Base-by-base conservation (phyloP, 2,329 filamentous ascomycete genomes). In the Penicillium sp. region DNA sequence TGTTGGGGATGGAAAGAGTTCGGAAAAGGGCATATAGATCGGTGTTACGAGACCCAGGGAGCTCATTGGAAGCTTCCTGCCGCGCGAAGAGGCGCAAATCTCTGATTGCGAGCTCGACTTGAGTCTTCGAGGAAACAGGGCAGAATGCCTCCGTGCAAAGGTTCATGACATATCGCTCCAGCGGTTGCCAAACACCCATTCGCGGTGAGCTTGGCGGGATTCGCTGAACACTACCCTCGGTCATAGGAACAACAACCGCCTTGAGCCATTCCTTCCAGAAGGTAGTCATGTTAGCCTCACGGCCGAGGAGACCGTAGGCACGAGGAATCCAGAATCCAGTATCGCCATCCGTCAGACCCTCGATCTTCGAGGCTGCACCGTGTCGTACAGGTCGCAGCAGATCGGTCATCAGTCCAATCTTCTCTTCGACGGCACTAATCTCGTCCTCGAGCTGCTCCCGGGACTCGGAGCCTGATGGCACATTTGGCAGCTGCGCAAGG, bases 201-300 rank as follows among this genome's bases (percentile, higher is more conserved):
- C 86, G 89, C 12, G 94, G 92, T 5, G 93, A 97, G 72, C 88
- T 95, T 9, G 90, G 80, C 6, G 94, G 90, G 7, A 99, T 85
- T 51, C 92, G 83, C 61, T 94, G 76, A 28, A 99, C 80, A 13
- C 81, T 85, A 18, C 93, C 90, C 67, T 95, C 91, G 1, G 86
- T 91, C 94, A 97, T 99, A 26, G 94, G 94, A 21, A 96, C 90
- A n/a, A 94, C 80, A 9, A 97, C 83, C 6, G 93, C 92, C 72
- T 90, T 88, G 44, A 99, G 81, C 94, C 94, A 99, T 70, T 99
- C 94, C 72, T 97, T 97, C 92, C 93, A 99, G 74, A 99, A 97
- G 29, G 85, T 84, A 59, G 92, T 91, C 74, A 95, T 83, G 54
- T 85, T 87, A 12, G 81, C 80, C 69, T 99, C 94, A 57, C 89